Percentiles rank a stretch among this genome's conserved stretches.
phyloP scores from a whole-genome alignment of 192 early-diverging fungal species.

The Cladochytrium replicatum region DNA sequence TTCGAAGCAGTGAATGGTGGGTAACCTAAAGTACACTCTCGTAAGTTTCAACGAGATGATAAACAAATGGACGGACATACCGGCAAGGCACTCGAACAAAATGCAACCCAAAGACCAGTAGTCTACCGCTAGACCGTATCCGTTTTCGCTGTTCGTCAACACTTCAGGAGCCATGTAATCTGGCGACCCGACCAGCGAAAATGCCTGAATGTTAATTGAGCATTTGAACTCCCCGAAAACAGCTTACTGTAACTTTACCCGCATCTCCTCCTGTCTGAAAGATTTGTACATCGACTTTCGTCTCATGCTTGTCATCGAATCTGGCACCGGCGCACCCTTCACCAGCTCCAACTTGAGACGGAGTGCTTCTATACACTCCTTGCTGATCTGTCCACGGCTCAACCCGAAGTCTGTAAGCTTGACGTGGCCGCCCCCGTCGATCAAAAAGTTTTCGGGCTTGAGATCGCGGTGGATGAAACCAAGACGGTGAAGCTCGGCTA shows the following conservation, averaged over 20 bases:
- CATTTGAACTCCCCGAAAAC: too few species aligned
- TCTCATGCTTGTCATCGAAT: constrained; percentile 18
- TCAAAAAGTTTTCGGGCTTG: constrained; percentile 49
- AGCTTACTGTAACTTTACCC: neutral
- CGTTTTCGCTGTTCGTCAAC: constrained; percentile 32
- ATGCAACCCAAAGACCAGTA: constrained; percentile 72
- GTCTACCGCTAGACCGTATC: constrained; percentile 62
- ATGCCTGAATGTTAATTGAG: constrained; percentile 31
- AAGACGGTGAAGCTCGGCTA: constrained; percentile 70
- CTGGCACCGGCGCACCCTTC: constrained; percentile 19
- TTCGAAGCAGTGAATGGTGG: constrained; percentile 62
- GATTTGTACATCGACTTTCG: constrained; percentile 34
- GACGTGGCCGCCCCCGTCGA: constrained; percentile 47
- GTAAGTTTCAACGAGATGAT: too few species aligned
- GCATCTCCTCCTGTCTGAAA: constrained; percentile 27
- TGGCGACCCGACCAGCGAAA: constrained; percentile 77
- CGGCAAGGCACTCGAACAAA: constrained; percentile 62
- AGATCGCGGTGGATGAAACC: constrained; percentile 80
- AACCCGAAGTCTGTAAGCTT: constrained; percentile 85
- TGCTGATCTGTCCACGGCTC: constrained; percentile 28
- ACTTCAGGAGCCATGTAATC: constrained; percentile 95
- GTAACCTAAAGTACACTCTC: constrained; percentile 43
- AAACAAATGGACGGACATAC: constrained; percentile 13
- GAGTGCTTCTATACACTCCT: constrained; percentile 19
- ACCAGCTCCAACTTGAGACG: constrained; percentile 21